Evolutionary conservation across 2,329 filamentous ascomycete genomes (phyloP).

Genomic region (Celoporthe dispersa): DNA sequence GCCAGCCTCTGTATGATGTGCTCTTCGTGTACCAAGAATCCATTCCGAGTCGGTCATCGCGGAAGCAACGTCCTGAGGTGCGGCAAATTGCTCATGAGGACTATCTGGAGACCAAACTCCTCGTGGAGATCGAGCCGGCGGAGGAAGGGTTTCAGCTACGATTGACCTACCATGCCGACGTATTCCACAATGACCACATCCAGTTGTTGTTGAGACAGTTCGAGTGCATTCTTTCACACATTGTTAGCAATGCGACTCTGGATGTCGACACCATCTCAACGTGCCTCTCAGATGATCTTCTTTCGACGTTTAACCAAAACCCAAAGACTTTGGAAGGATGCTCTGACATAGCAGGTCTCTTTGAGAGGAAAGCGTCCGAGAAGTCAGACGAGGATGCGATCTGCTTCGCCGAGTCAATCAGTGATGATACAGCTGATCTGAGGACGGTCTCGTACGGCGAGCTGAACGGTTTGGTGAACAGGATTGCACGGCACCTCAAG

Average conservation of each 20-base stretch:
- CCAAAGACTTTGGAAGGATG: constrained; percentile 40
- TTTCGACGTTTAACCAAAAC: constrained; percentile 55
- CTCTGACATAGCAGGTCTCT: constrained; percentile 53
- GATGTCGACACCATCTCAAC: constrained; percentile 34
- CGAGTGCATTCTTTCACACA: constrained; percentile 49
- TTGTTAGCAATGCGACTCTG: constrained; percentile 36
- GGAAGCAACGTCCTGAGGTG: constrained; percentile 42
- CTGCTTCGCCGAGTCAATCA: constrained; percentile 61
- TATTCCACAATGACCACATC: constrained; percentile 60
- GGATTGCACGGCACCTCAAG: constrained; percentile 61
- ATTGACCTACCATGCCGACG: constrained; percentile 52
- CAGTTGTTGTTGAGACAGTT: constrained; percentile 65
- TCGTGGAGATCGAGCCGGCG: constrained; percentile 75
- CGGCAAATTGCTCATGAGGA: constrained; percentile 66
- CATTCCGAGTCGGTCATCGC: constrained; percentile 44
- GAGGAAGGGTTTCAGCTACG: constrained; percentile 47
- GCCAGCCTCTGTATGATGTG: constrained; percentile 71
- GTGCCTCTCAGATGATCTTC: constrained; percentile 38
- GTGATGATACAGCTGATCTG: constrained; percentile 39
- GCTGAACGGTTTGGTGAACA: constrained; percentile 68
- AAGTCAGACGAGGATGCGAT: constrained; percentile 64
- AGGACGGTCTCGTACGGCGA: constrained; percentile 64
- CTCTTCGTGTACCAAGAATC: constrained; percentile 87
- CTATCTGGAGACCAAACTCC: constrained; percentile 73
- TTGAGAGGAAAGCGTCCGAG: constrained; percentile 56